phyloP scores from a whole-genome alignment of 2,329 filamentous ascomycete genomes.

The Hypoxylon sp. region DNA sequence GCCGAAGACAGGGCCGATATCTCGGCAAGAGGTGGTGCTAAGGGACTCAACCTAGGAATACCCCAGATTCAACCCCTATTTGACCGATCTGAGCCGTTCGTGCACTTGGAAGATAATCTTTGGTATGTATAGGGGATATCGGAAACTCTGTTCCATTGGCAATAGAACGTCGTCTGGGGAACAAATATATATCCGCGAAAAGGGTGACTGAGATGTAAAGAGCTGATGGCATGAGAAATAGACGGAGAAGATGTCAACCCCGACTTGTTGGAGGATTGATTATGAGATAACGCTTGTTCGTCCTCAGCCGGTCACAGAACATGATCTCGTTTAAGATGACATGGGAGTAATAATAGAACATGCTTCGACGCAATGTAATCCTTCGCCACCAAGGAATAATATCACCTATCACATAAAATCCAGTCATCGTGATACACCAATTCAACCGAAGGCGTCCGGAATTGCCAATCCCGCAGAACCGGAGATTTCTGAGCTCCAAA shows the following conservation, averaged over 20 bases:
- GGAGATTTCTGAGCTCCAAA: not conserved
- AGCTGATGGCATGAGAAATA: not conserved
- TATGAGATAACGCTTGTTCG: not conserved
- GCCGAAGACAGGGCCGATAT: no score
- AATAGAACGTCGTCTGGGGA: not conserved
- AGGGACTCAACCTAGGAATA: not conserved
- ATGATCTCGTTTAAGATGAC: not conserved
- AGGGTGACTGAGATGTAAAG: not conserved
- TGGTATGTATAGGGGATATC: not conserved
- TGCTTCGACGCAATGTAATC: not conserved
- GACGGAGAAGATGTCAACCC: not conserved
- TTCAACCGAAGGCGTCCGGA: conserved; percentile 24
- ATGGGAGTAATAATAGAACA: not conserved
- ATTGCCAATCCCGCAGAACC: conserved; percentile 15
- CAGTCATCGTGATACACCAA: not conserved
- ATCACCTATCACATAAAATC: not conserved
- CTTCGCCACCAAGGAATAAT: not conserved
- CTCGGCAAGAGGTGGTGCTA: not conserved
- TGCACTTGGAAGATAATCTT: not conserved
- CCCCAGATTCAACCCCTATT: no score
- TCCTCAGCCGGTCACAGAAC: not conserved
- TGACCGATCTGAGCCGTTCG: not conserved
- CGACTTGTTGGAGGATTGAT: not conserved
- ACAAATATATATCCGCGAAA: not conserved
- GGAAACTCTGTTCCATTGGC: not conserved